Conservation (phyloP, 176 grass and related monocot species). For the Ananas comosus region DNA sequence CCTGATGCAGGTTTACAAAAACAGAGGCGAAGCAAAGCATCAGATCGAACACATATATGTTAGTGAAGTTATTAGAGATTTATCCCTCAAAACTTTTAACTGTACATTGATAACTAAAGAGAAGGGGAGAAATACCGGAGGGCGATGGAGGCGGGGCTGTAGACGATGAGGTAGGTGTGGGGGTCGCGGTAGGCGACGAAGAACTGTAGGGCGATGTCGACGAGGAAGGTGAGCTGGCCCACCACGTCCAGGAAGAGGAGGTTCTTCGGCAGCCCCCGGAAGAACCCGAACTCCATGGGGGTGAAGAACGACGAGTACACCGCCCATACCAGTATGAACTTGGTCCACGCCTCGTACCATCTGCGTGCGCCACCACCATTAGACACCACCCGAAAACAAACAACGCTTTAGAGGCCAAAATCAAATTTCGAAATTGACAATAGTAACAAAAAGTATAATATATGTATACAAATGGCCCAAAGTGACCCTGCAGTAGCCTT, state of each 20-base stretch:
- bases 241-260: slow-evolving; percentile 79
- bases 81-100: too few relatives aligned
- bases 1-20: slow-evolving; percentile 16
- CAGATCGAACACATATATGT: too few relatives aligned
- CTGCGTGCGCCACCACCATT: slow-evolving; percentile 18
- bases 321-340: slow-evolving; percentile 78
- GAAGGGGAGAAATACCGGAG: slow-evolving; percentile 30
- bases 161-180: slow-evolving; percentile 60
- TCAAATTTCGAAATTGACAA: too few relatives aligned
- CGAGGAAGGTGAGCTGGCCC: slow-evolving; percentile 65
- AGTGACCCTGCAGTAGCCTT: too few relatives aligned
- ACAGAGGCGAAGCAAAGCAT: background rate
- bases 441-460: too few relatives aligned
- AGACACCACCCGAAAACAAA: background rate
- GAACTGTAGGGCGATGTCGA: slow-evolving; percentile 65
- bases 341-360: slow-evolving; percentile 66
- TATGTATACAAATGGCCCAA: too few relatives aligned
- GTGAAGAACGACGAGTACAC: slow-evolving; percentile 92
- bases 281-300: slow-evolving; percentile 91
- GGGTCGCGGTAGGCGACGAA: slow-evolving; percentile 74
- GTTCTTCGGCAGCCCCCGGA: slow-evolving; percentile 61
- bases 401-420: too few relatives aligned
- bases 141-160: slow-evolving; percentile 43
- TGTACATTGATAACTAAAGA: too few relatives aligned
- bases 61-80: too few relatives aligned